These are phyloP conservation scores for Akanthomyces dipterigenus DNA, from an alignment of 2,329 filamentous ascomycete species.

Conservation along the genomic window DNA sequence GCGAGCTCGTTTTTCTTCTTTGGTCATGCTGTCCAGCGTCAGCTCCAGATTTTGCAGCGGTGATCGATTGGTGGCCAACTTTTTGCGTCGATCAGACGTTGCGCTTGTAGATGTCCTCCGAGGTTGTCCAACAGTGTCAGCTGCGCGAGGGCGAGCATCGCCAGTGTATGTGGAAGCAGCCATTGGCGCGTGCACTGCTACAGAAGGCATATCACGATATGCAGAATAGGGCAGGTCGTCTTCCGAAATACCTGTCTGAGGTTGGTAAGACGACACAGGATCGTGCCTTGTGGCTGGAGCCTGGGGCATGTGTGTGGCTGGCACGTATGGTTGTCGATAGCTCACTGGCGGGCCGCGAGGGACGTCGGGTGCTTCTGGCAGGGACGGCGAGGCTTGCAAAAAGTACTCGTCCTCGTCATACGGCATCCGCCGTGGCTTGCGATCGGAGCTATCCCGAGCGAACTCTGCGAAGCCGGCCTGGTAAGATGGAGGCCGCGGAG, in stretches of 20 bases:
- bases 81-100: conserved; percentile 41
- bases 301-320: not conserved
- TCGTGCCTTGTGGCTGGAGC: conserved; percentile 14
- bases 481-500: conserved; percentile 53
- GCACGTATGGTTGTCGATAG: conserved; percentile 42
- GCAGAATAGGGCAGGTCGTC: not conserved
- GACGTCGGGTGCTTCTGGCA: conserved; percentile 52
- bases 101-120: conserved; percentile 33
- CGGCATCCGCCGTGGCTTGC: conserved; percentile 33
- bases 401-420: conserved; percentile 33
- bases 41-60: conserved; percentile 90
- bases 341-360: conserved; percentile 52
- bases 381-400: conserved; percentile 30
- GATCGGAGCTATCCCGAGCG: conserved; percentile 21
- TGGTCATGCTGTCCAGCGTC: conserved; percentile 85
- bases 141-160: not conserved
- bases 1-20: conserved; percentile 86
- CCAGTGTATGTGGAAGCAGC: not conserved
- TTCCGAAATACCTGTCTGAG: conserved; percentile 4
- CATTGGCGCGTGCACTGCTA: not conserved
- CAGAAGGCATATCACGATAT: not conserved
- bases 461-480: conserved; percentile 37
- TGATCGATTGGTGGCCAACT: conserved; percentile 74
- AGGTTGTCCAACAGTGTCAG: conserved; percentile 21
- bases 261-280: not conserved